Percentiles rank a stretch among this genome's conserved stretches.
These are phyloP conservation scores for Penicillium sp. DNA, from an alignment of 2,329 filamentous ascomycete species.

Conservation along the genomic window DNA sequence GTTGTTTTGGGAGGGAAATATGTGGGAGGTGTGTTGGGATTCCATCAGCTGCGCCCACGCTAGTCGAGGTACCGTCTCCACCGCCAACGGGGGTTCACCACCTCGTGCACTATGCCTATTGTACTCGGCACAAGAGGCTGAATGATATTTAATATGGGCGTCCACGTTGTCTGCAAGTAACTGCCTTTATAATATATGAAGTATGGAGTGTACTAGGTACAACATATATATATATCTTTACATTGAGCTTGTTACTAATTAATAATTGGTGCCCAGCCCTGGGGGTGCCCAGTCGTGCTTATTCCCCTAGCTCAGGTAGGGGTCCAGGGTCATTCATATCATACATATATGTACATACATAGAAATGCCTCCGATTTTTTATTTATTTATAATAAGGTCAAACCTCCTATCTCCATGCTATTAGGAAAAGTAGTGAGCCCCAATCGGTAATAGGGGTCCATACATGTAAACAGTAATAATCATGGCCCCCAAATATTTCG, in stretches of 20 bases:
- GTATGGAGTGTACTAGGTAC: background rate
- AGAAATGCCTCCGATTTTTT: no score
- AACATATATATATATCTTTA: background rate
- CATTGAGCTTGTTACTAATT: background rate
- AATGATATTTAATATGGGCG: background rate
- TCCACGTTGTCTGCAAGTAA: no score
- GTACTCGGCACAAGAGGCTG: background rate
- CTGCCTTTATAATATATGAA: background rate
- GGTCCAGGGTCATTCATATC: background rate
- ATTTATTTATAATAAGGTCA: no score
- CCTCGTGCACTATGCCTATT: background rate
- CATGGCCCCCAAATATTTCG: background rate
- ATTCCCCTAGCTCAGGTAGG: background rate
- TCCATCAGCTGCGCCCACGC: conserved; percentile 9
- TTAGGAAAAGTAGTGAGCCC: background rate
- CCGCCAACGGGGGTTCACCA: conserved; percentile 9
- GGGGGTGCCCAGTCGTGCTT: background rate
- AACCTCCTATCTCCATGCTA: background rate
- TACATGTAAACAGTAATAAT: background rate
- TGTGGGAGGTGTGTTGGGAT: conserved; percentile 2
- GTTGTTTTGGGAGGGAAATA: conserved; percentile 1
- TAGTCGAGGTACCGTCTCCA: conserved; percentile 12
- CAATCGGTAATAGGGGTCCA: background rate
- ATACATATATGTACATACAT: no score
- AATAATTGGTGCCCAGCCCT: background rate